Evolutionary conservation across 2,329 filamentous ascomycete genomes (phyloP), one percentile per base, ranked within the genome.

Genomic region (Pseudocercospora fuligena): DNA sequence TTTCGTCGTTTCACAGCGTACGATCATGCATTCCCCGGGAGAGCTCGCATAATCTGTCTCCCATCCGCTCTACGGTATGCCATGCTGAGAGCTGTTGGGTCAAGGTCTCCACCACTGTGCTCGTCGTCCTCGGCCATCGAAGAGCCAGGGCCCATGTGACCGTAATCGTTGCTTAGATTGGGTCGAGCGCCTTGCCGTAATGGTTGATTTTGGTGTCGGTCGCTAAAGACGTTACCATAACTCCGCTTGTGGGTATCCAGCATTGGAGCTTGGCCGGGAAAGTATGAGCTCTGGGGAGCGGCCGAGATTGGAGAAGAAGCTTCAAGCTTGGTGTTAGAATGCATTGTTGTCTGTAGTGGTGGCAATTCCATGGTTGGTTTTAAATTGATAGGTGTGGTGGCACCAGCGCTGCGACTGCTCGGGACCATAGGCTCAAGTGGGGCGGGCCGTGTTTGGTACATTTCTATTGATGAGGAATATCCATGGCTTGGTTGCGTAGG

Each of bases 51-150:
- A 47, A 75, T 73, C 21, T 80, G 62, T 9, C 72, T 69, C 29
- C 82, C 82, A 67, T 84, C 81, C 47, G 82, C 82, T 43, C 82
- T 78, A 49, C 81, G 78, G 69, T 84, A 84, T 68, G 77, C 79
- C 81, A 84, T 83, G 49, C 61, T 78, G 59, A 69, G 47, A 19
- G 68, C 64, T n/a, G 46, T 56, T 73, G 77, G 78, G 74, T 57
- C 77, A 70, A 68, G 65, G 27, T 72, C 70, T 40, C 70, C 70
- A n/a, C 67, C 65, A 3, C 62, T 63, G 46, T 72, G 67, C 40
- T 73, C 72, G 33, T 74, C 71, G 59, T 80, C 80, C 63, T 82
- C 80, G 8, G 68, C 64, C 63, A 66, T 62, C 40, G 68, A 66
- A 25, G 61, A 46, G 40, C 59, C 58, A 31, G 58, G 9, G 7